Base-by-base conservation (phyloP, 176 grass and related monocot genomes). In the Luzula sylvatica region DNA sequence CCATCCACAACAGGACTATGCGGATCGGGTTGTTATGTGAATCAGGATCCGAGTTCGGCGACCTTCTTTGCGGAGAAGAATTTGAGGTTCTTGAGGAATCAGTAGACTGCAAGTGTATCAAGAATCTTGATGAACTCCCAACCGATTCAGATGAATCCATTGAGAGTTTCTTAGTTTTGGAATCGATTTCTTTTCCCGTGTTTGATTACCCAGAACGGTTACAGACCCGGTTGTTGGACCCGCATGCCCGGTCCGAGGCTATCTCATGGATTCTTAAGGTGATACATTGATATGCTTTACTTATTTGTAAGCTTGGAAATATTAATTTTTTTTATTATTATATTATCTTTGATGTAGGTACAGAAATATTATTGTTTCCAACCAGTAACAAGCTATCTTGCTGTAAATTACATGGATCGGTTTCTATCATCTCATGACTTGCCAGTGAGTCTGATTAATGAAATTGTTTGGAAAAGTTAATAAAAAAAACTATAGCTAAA, bases 231-330 rank as follows among this genome's bases (percentile, higher is more conserved):
- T 66, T 28, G 7, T 46, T 42, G 15, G 69, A 77, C 23, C 54
- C 64, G 3, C 22, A 17, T 52, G 68, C 68, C 30, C 69, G 83
- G 18, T 41, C 59, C 8, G 77, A 74, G 13, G 61, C 77, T 52
- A 63, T 87, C 44, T 55, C 57, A 35, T 87, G 83, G 83, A 87
- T 87, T 64, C 72, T 81, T 26, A 74, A 87, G 83, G 82, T 87
- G 17, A 17, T 16, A 39, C n/a, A n/a, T n/a, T n/a, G n/a, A n/a
- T n/a, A n/a, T n/a, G n/a, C n/a, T n/a, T n/a, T n/a, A n/a, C 1
- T 8, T 13, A 4, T 35, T 57, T 12, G 8, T 8, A 19, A 18
- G 16, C 7, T 17, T 56, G 6, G 5, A 52, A n/a, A 38, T 54
- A 14, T 52, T 13, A 28, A 25, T 29, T 6, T 50, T 48, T 48